These are phyloP conservation scores for Umbilicus rupestris DNA, from an alignment of 164 flowering plant genomes.

Conservation along the genomic window DNA sequence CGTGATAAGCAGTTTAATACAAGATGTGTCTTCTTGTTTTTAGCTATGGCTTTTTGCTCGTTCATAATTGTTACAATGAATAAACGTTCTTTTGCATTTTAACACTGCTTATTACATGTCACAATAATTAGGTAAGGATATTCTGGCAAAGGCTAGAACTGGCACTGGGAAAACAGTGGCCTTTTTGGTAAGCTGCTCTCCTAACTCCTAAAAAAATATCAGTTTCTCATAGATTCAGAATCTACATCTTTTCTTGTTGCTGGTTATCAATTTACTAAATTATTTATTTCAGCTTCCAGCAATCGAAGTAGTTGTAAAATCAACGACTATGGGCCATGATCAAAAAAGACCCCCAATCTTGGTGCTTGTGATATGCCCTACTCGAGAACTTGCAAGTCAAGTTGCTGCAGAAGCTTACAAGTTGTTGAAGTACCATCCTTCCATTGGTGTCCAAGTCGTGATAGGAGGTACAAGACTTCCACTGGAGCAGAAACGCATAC, in stretches of 20 bases:
- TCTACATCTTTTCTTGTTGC: not conserved
- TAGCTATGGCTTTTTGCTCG: too few relatives aligned
- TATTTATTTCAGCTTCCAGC: constrained; percentile 79
- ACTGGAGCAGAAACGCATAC: constrained; percentile 79
- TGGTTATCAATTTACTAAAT: not conserved
- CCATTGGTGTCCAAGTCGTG: constrained; percentile 94
- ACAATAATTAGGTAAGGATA: constrained; percentile 79
- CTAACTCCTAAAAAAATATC: not conserved
- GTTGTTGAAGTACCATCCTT: constrained; percentile 82
- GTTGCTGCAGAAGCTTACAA: constrained; percentile 78
- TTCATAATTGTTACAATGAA: not conserved
- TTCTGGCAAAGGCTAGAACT: constrained; percentile 91
- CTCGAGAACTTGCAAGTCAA: constrained; percentile 93
- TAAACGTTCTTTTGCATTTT: not conserved
- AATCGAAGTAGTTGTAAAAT: constrained; percentile 64
- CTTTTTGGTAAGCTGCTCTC: constrained; percentile 81
- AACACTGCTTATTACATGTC: not conserved
- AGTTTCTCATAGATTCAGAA: not conserved
- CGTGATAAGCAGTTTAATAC: too few relatives aligned
- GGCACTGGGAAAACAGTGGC: constrained; percentile 99
- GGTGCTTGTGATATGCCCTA: constrained; percentile 94
- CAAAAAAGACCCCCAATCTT: constrained; percentile 62
- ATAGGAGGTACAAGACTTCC: constrained; percentile 89
- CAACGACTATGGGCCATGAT: constrained; percentile 53
- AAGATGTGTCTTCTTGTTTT: too few relatives aligned